Base-by-base conservation (phyloP, 495 filamentous ascomycete species). In the Patellaria atrata region DNA sequence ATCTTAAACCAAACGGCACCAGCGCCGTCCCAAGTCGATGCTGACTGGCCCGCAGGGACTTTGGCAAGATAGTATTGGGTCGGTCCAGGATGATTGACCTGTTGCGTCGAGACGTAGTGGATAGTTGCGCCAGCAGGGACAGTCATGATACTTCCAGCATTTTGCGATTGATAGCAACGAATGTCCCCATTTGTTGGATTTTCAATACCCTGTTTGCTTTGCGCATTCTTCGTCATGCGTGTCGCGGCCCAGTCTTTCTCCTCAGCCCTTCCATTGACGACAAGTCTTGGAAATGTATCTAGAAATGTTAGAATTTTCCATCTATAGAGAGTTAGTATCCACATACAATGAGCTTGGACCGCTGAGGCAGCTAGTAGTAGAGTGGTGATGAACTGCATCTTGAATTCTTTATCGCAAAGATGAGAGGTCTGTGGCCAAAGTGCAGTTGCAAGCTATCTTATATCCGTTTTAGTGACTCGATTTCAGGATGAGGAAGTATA, bases 31-130 rank as follows among this genome's bases (percentile, higher is more conserved):
- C 44, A 47, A 13, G 10, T 42, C 11, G 15, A 29, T 16, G 27
- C 38, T 1, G 11, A 18, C 12, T 11, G 13, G 5, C 44, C 44
- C 9, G 21, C 9, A 5, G 44, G 44, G 3, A 47, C 44, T 23
- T 47, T 47, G 11, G 44, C 44, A 18, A 47, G 24, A 31, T 47
- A 47, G 23, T 42, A 47, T 22, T 47, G 44, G 14, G 44, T 47
- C 15, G 44, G 44, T 13, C 44, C 44, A 1, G 44, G 44, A 22
- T 47, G 44, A 23, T 47, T 47, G 2, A 47, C 30, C 27, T 47
- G 44, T 21, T 47, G 44, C 12, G 44, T 47, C 2, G 38, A 42
- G 15, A 47, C 27, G 25, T 47, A 47, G 19, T 47, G 39, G 16
- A 47, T 31, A 1, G 33, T 43, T 2, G 44, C 44, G 5, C 44